Conservation (phyloP, 768 basidiomycete genomes). For the Boletus speciosus region DNA sequence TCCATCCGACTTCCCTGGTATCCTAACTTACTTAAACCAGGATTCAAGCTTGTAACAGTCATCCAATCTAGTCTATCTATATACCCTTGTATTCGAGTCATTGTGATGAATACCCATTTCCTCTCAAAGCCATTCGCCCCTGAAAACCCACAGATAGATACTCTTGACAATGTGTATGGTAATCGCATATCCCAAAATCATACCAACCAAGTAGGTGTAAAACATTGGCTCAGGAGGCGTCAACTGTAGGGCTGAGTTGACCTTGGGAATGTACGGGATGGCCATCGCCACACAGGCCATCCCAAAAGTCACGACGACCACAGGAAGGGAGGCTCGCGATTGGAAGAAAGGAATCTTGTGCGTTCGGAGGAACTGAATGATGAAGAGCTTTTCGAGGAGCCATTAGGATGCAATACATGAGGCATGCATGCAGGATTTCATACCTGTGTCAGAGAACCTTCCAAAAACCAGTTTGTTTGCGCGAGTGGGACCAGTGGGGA, state of each 20-base stretch:
- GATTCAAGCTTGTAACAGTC: not conserved
- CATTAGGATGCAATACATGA: not conserved
- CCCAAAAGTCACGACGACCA: slow-evolving; percentile 30
- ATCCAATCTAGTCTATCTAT: not conserved
- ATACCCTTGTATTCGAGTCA: not conserved
- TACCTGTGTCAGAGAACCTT: slow-evolving; percentile 37
- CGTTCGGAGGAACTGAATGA: slow-evolving; percentile 33
- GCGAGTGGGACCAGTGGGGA: slow-evolving; percentile 31
- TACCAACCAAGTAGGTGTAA: slow-evolving; percentile 24
- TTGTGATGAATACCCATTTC: not conserved
- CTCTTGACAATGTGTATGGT: slow-evolving; percentile 27
- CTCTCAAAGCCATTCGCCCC: slow-evolving; percentile 29
- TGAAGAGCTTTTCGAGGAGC: slow-evolving; percentile 23
- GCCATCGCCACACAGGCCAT: slow-evolving; percentile 32
- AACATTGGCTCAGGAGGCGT: slow-evolving; percentile 29
- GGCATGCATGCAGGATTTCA: not conserved
- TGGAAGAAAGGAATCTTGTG: slow-evolving; percentile 31
- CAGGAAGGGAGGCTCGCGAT: slow-evolving; percentile 27
- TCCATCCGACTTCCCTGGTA: slow-evolving; percentile 2
- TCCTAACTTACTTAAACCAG: not conserved
- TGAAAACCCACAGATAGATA: slow-evolving; percentile 26
- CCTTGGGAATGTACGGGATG: slow-evolving; percentile 32
- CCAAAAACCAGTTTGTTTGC: slow-evolving; percentile 37
- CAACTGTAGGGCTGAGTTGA: slow-evolving; percentile 28
- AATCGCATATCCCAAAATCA: slow-evolving; percentile 22